Percentiles rank a stretch among this genome's conserved stretches.
phyloP scores from a whole-genome alignment of 1,139 yeast species.

The Suhomyces ambrosiae region DNA sequence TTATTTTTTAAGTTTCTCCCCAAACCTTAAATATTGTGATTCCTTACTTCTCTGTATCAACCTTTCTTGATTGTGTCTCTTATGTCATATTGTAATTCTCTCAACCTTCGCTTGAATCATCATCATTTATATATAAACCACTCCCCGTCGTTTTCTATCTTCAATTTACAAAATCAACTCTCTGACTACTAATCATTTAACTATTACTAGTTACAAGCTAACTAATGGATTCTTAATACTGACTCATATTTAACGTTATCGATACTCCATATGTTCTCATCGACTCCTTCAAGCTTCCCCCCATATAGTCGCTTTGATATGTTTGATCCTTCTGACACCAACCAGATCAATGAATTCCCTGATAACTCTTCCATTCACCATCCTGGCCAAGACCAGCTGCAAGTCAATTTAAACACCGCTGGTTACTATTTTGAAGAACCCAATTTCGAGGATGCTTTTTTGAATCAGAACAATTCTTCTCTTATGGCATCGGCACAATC shows the following conservation, averaged over 20 bases:
- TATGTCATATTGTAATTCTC: slow-evolving; percentile 10
- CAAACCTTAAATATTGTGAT: slow-evolving; percentile 10
- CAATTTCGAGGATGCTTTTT: slow-evolving; percentile 11
- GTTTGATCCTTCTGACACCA: slow-evolving; percentile 24
- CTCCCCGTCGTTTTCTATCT: background rate
- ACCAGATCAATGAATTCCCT: slow-evolving; percentile 20
- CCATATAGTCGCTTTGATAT: slow-evolving; percentile 22
- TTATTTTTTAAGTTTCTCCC: slow-evolving; percentile 8
- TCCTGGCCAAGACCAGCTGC: slow-evolving; percentile 7
- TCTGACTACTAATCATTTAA: background rate
- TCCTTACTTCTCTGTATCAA: slow-evolving; percentile 9
- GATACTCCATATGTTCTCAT: slow-evolving; percentile 12
- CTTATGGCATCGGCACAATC: background rate
- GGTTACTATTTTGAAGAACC: slow-evolving; percentile 13
- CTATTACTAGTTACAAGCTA: too few species aligned
- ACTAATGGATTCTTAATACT: background rate
- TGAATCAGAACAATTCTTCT: slow-evolving; percentile 1
- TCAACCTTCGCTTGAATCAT: slow-evolving; percentile 7
- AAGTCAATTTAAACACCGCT: slow-evolving; percentile 1
- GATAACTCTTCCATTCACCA: slow-evolving; percentile 4
- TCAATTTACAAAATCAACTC: background rate
- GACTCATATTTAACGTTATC: background rate
- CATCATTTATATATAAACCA: slow-evolving; percentile 8
- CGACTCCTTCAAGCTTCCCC: slow-evolving; percentile 11
- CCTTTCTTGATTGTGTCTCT: slow-evolving; percentile 6